Percentiles rank a stretch among this genome's conserved stretches.
Conservation (phyloP, 108 stramenopile genomes). For the Skeletonema grethae region DNA sequence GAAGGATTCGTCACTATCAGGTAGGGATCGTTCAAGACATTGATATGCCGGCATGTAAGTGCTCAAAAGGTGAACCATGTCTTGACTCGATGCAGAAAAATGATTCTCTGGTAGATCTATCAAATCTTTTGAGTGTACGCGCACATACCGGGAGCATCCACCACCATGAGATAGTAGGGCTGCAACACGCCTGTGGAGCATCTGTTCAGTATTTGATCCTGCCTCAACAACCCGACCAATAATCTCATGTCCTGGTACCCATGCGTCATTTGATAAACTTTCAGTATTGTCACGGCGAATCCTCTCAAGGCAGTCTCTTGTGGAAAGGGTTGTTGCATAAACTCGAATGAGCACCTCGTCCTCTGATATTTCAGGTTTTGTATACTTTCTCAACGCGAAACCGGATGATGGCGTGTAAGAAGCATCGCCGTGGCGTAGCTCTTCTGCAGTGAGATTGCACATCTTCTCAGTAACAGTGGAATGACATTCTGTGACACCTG, state of each 20-base stretch:
- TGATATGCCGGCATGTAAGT: slow-evolving; percentile 82
- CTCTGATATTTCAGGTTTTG: not conserved
- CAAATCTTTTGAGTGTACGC: slow-evolving; percentile 40
- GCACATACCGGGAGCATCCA: slow-evolving; percentile 67
- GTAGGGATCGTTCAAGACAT: slow-evolving; percentile 2
- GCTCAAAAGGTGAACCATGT: slow-evolving; percentile 60
- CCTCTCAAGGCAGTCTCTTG: not conserved
- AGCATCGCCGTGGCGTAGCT: not conserved
- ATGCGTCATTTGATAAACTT: not conserved
- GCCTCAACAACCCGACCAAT: not conserved
- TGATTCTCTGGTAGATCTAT: slow-evolving; percentile 56
- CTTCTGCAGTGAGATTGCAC: not conserved
- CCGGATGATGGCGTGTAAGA: not conserved
- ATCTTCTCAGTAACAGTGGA: not conserved
- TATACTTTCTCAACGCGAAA: not conserved
- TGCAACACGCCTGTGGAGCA: slow-evolving; percentile 49
- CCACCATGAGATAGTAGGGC: slow-evolving; percentile 60
- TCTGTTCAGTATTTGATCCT: not conserved
- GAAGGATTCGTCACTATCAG: not conserved
- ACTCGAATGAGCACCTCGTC: slow-evolving; percentile 5
- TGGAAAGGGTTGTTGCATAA: not conserved
- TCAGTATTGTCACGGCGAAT: not conserved
- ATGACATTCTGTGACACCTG: not conserved
- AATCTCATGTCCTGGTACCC: slow-evolving; percentile 4
- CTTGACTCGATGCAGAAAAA: slow-evolving; percentile 28